phyloP scores from a whole-genome alignment of 2,329 filamentous ascomycete species.

The Trichoderma sp. region DNA sequence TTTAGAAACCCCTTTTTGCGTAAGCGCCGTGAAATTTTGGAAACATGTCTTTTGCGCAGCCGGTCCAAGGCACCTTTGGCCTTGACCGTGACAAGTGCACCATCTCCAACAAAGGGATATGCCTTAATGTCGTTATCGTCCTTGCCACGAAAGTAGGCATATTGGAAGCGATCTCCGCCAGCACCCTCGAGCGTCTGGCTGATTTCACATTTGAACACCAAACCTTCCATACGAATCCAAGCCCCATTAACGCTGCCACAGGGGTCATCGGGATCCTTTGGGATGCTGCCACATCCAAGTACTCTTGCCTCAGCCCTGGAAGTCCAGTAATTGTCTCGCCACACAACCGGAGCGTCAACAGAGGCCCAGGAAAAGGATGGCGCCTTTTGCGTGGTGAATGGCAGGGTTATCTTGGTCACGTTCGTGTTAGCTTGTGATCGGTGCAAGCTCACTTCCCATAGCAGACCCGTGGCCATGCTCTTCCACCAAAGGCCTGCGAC shows the following conservation, averaged over 20 bases:
- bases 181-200: background rate
- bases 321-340: background rate
- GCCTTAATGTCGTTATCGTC: background rate
- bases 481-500: constrained; percentile 14
- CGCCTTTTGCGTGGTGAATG: background rate
- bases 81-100: background rate
- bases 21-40: background rate
- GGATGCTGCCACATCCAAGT: background rate
- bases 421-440: background rate
- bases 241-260: background rate
- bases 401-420: background rate
- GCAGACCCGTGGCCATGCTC: background rate
- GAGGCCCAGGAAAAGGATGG: constrained; percentile 20
- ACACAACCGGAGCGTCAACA: background rate
- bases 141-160: background rate
- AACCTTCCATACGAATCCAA: background rate
- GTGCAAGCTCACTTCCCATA: constrained; percentile 7
- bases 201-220: background rate
- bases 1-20: background rate
- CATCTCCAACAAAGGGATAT: background rate
- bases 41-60: background rate
- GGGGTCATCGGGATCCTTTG: background rate
- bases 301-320: background rate
- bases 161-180: background rate
- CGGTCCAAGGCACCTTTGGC: background rate